phyloP scores from a whole-genome alignment of 805 yeast genomes.

The Kodamaea neixiangensis region DNA sequence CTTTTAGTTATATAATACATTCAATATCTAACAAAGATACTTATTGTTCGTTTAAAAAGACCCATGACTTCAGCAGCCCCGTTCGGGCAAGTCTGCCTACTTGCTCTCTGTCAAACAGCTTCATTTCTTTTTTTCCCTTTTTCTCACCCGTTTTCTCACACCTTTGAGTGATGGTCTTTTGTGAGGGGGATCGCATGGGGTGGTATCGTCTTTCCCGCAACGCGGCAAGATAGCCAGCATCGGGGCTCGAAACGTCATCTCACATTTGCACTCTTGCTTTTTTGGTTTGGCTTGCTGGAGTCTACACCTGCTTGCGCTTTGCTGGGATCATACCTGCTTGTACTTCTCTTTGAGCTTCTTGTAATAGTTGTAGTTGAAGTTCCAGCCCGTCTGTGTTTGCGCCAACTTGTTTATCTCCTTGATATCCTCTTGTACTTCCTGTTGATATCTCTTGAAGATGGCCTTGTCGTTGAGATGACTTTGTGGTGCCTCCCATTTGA shows the following conservation, averaged over 20 bases:
- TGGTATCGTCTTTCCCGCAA: neutral
- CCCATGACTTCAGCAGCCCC: neutral
- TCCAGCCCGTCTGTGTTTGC: slow-evolving; percentile 31
- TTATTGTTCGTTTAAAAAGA: neutral
- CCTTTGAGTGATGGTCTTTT: neutral
- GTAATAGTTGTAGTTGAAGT: slow-evolving; percentile 30
- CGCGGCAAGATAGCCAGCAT: neutral
- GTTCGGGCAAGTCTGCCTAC: neutral
- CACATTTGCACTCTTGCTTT: neutral
- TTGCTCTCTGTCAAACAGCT: neutral
- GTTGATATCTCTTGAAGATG: slow-evolving; percentile 29
- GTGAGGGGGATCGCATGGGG: neutral
- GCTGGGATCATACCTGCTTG: too few species aligned
- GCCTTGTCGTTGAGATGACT: slow-evolving; percentile 30
- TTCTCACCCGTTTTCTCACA: neutral
- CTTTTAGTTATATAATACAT: neutral
- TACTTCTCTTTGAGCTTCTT: slow-evolving; percentile 29
- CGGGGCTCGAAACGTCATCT: neutral
- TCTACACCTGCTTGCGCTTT: too few species aligned
- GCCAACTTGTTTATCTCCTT: slow-evolving; percentile 12
- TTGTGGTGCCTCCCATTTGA: slow-evolving; percentile 48
- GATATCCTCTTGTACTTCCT: slow-evolving; percentile 27
- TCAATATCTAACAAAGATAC: neutral
- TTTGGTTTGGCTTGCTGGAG: neutral
- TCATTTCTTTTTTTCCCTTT: neutral